Evolutionary conservation across 2,329 filamentous ascomycete genomes (phyloP).

Genomic region (Pyricularia grisea): DNA sequence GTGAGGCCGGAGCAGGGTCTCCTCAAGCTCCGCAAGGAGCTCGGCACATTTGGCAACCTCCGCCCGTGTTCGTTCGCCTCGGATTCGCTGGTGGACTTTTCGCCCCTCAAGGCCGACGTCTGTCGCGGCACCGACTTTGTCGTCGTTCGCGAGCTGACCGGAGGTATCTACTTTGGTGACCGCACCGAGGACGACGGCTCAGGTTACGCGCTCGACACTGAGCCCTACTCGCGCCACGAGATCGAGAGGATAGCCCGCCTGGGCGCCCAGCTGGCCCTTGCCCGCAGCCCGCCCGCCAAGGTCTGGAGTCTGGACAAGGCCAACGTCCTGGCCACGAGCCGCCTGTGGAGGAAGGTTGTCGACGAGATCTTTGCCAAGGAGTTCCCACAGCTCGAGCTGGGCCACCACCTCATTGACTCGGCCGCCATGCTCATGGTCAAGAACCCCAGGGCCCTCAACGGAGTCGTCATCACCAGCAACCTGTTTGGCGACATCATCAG

Average conservation of each 20-base stretch:
- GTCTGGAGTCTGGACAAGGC: slow-evolving; percentile 93
- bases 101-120: slow-evolving; percentile 77
- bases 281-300: slow-evolving; percentile 63
- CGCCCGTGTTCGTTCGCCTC: slow-evolving; percentile 94
- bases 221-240: slow-evolving; percentile 76
- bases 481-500: slow-evolving; percentile 93
- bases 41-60: slow-evolving; percentile 90
- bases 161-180: slow-evolving; percentile 93
- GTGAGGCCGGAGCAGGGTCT: slow-evolving; percentile 91
- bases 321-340: slow-evolving; percentile 73
- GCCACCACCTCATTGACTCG: slow-evolving; percentile 88
- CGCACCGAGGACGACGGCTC: slow-evolving; percentile 70
- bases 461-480: slow-evolving; percentile 87
- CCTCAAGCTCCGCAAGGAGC: slow-evolving; percentile 83
- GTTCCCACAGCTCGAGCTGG: slow-evolving; percentile 76
- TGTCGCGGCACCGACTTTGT: slow-evolving; percentile 86
- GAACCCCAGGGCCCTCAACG: slow-evolving; percentile 80
- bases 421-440: slow-evolving; percentile 98
- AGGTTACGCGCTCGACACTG: slow-evolving; percentile 70
- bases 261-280: slow-evolving; percentile 70
- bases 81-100: slow-evolving; percentile 71
- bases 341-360: slow-evolving; percentile 83
- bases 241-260: slow-evolving; percentile 82
- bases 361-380: slow-evolving; percentile 77
- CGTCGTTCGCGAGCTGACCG: slow-evolving; percentile 85